Percentiles rank a stretch among this genome's conserved stretches.
phyloP scores from a whole-genome alignment of 257 asterid species.

The Ligustrum vulgare region DNA sequence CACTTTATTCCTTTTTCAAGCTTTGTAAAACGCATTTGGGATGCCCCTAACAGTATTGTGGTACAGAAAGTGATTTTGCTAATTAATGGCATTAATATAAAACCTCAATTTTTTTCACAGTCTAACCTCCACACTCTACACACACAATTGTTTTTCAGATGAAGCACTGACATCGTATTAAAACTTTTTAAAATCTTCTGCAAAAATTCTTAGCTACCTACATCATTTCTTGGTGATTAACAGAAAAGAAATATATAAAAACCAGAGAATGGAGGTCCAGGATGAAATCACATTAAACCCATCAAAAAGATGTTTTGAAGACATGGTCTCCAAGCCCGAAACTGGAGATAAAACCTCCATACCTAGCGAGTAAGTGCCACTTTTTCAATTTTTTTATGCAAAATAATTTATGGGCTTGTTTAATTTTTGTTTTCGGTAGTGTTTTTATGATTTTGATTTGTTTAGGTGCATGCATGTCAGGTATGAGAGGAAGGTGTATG shows the following conservation, averaged over 20 bases:
- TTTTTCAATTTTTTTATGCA: neutral
- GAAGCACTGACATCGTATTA: neutral
- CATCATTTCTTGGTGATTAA: conserved; percentile 26
- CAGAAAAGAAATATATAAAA: neutral
- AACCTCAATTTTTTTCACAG: neutral
- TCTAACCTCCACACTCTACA: neutral
- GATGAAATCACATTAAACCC: conserved; percentile 37
- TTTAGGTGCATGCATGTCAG: conserved; percentile 39
- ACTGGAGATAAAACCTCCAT: conserved; percentile 42
- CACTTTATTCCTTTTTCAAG: neutral
- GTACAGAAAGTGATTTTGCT: neutral
- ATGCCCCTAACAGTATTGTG: neutral
- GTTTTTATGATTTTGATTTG: conserved; percentile 10
- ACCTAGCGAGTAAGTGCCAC: conserved; percentile 47
- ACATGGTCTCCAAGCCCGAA: conserved; percentile 27
- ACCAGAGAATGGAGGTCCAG: conserved; percentile 30
- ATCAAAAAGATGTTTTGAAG: conserved; percentile 41
- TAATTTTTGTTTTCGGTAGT: neutral
- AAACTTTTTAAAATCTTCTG: conserved; percentile 24
- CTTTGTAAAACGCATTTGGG: neutral
- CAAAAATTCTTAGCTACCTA: neutral
- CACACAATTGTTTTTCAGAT: conserved; percentile 12
- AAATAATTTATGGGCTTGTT: conserved; percentile 16
- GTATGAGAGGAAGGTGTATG: conserved; percentile 59
- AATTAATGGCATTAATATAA: neutral